phyloP scores from a whole-genome alignment of 2,329 filamentous ascomycete species.

The Penicillium occitanis region DNA sequence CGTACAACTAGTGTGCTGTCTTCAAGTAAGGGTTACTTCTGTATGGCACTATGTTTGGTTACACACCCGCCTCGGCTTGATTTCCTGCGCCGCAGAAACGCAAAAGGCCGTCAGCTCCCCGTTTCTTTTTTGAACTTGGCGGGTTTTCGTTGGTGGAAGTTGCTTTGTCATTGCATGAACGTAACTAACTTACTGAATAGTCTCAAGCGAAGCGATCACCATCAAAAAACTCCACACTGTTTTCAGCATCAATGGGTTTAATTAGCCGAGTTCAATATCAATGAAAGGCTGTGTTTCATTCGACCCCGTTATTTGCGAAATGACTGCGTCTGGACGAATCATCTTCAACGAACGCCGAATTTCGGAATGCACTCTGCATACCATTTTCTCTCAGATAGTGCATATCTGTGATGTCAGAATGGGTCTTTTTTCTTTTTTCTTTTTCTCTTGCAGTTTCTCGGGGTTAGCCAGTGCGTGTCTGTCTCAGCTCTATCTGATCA shows the following conservation, averaged over 20 bases:
- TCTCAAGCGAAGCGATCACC: not conserved
- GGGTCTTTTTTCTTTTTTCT: not conserved
- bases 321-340: not conserved
- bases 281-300: not conserved
- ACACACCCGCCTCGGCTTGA: not conserved
- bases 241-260: not conserved
- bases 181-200: not conserved
- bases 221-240: not conserved
- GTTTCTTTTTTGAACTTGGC: not conserved
- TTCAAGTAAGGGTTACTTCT: not conserved
- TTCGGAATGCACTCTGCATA: not conserved
- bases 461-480: not conserved
- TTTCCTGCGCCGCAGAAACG: not conserved
- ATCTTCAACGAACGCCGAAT: not conserved
- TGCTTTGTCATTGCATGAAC: conserved; percentile 12
- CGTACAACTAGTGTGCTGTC: not conserved
- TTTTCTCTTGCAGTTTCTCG: not conserved
- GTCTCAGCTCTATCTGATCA: not conserved
- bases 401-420: conserved; percentile 3
- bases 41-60: not conserved
- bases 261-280: not conserved
- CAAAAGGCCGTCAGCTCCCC: not conserved
- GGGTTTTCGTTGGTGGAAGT: not conserved
- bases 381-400: not conserved
- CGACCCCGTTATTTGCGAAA: not conserved